Percentiles rank a stretch among this genome's conserved stretches.
These are phyloP conservation scores for Pythium apleroticum DNA, from an alignment of 352 stramenopile genomes.

Conservation along the genomic window DNA sequence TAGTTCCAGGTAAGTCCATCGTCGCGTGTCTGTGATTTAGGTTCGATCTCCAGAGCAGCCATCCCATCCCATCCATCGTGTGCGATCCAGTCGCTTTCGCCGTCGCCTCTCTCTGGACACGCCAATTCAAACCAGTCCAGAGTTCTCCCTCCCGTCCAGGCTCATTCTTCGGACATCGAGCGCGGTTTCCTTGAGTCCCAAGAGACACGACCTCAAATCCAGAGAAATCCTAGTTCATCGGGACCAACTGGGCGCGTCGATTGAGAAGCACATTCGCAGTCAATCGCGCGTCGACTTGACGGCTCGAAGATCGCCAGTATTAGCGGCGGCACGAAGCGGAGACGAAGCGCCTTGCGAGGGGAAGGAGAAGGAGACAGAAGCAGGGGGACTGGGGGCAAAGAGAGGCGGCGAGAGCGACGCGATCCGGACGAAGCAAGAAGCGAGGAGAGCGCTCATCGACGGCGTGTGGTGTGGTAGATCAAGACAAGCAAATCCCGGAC, in stretches of 20 bases:
- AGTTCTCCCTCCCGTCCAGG: not conserved
- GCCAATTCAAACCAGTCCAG: not conserved
- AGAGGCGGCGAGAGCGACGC: not conserved
- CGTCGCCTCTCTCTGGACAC: not conserved
- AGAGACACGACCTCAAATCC: slow-evolving; percentile 1
- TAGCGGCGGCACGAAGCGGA: not conserved
- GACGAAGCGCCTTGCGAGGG: not conserved
- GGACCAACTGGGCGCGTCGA: not conserved
- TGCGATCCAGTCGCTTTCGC: slow-evolving; percentile 4
- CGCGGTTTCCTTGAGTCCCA: not conserved
- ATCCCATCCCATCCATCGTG: too few species aligned
- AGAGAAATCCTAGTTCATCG: not conserved
- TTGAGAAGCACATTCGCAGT: not conserved
- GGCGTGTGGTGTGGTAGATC: slow-evolving; percentile 4
- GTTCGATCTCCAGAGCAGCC: not conserved
- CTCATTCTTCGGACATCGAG: not conserved
- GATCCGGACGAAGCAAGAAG: not conserved
- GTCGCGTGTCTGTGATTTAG: slow-evolving; percentile 6
- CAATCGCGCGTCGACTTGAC: not conserved
- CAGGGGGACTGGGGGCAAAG: not conserved
- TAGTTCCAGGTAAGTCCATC: slow-evolving; percentile 1
- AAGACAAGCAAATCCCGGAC: not conserved
- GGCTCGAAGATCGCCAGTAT: not conserved
- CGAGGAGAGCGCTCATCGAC: not conserved
- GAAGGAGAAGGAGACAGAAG: not conserved